phyloP scores from a whole-genome alignment of 2,329 filamentous ascomycete species.

The Colletotrichum musae region DNA sequence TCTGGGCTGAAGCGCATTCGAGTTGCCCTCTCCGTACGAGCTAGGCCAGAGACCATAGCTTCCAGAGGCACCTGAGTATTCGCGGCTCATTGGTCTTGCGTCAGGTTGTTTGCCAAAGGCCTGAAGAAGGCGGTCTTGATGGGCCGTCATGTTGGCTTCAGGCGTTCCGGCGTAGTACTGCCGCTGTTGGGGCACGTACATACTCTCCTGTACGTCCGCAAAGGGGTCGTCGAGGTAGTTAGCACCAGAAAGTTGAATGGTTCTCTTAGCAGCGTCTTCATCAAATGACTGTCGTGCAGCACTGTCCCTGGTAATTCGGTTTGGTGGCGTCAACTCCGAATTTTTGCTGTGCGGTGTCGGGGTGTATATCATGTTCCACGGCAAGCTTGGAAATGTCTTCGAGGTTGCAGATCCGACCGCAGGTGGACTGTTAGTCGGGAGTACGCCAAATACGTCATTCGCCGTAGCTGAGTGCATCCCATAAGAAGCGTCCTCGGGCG shows the following conservation, averaged over 20 bases:
- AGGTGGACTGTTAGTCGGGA: constrained; percentile 51
- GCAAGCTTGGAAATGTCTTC: constrained; percentile 59
- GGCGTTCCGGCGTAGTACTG: constrained; percentile 26
- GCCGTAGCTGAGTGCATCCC: constrained; percentile 69
- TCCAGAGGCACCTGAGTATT: constrained; percentile 22
- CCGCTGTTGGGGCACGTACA: constrained; percentile 19
- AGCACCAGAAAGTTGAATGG: constrained; percentile 15
- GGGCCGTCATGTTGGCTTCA: constrained; percentile 42
- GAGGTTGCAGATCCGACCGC: constrained; percentile 50
- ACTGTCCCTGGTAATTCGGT: constrained; percentile 31
- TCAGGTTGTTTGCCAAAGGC: constrained; percentile 46
- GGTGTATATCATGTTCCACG: constrained; percentile 65
- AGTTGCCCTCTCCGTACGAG: constrained; percentile 24
- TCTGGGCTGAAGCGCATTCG: constrained; percentile 28
- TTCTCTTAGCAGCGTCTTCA: constrained; percentile 15
- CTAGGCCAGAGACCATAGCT: constrained; percentile 28
- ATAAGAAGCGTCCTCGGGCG: constrained; percentile 63
- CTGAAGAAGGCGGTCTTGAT: constrained; percentile 54
- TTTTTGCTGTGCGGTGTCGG: constrained; percentile 37
- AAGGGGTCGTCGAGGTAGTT: constrained; percentile 50
- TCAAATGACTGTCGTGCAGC: constrained; percentile 36
- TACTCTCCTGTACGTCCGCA: constrained; percentile 15
- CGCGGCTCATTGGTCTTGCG: constrained; percentile 37
- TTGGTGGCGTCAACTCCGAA: constrained; percentile 38
- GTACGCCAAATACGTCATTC: constrained; percentile 63